These are phyloP conservation scores for Apium graveolens DNA, from an alignment of 129 eudicot genomes.

Conservation along the genomic window DNA sequence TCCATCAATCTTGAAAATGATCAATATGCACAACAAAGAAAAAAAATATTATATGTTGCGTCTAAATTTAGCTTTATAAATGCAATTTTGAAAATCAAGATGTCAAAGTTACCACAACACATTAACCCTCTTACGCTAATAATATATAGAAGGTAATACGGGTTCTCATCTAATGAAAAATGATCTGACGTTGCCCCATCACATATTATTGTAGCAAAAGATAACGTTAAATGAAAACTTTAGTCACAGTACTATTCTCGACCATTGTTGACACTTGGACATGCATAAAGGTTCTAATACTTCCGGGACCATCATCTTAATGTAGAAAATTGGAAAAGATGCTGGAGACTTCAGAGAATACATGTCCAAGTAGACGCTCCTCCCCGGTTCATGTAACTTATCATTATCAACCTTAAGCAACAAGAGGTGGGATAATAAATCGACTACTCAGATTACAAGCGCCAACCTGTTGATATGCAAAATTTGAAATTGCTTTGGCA, in stretches of 20 bases:
- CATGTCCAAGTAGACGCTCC: neutral
- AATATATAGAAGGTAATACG: neutral
- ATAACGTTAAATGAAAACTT: neutral
- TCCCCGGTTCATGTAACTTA: neutral
- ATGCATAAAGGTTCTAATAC: neutral
- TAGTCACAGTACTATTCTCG: neutral
- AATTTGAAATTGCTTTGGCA: conserved; percentile 83
- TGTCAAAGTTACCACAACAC: neutral
- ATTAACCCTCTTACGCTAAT: too few species aligned
- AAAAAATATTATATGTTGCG: neutral
- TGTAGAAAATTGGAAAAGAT: neutral
- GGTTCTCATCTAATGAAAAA: neutral
- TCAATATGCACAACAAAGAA: neutral
- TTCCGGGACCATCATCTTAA: neutral
- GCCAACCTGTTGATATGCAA: conserved; percentile 63
- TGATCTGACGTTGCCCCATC: neutral
- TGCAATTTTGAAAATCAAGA: neutral
- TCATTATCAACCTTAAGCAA: neutral
- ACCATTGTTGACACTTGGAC: neutral
- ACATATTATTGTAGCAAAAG: neutral
- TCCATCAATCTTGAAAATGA: neutral
- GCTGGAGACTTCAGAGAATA: neutral
- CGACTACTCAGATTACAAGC: neutral
- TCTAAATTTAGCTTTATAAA: neutral
- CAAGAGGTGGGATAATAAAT: neutral